Evolutionary conservation across 225 moss, liverwort and hornwort genomes (phyloP).

Genomic region (Physcomitrellopsis africana): DNA sequence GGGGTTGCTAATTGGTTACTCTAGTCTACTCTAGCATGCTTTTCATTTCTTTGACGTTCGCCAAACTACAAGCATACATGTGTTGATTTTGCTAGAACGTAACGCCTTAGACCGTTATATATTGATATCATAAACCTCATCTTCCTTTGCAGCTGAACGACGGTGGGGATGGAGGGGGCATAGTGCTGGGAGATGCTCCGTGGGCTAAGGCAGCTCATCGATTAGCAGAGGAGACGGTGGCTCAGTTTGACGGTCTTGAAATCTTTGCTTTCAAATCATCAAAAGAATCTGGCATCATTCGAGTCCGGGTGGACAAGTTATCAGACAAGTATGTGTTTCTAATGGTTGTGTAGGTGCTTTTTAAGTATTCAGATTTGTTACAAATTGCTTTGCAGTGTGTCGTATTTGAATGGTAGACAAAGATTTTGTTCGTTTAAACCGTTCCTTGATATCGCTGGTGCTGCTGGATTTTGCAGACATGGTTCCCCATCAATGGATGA

Average conservation of each 20-base stretch:
- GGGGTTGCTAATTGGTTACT: neutral
- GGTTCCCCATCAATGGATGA: conserved; percentile 91
- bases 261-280: conserved; percentile 89
- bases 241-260: conserved; percentile 65
- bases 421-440: conserved; percentile 1
- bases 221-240: conserved; percentile 64
- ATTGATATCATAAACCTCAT: neutral
- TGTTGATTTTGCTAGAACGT: neutral
- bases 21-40: neutral
- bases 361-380: neutral
- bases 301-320: conserved; percentile 87
- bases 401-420: neutral
- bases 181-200: conserved; percentile 60
- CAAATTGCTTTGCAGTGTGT: conserved; percentile 11
- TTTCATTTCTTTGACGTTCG: neutral
- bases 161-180: conserved; percentile 96
- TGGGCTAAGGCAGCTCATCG: conserved; percentile 71
- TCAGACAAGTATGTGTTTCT: conserved; percentile 62
- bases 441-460: conserved; percentile 16
- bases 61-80: neutral
- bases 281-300: conserved; percentile 62
- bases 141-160: conserved; percentile 69
- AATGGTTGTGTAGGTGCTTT: neutral
- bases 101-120: too few relatives aligned
- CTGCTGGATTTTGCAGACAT: conserved; percentile 55